Percentiles rank a stretch among this genome's conserved stretches.
These are phyloP conservation scores for Neurospora tetraspora DNA, from an alignment of 495 filamentous ascomycete species.

Conservation along the genomic window DNA sequence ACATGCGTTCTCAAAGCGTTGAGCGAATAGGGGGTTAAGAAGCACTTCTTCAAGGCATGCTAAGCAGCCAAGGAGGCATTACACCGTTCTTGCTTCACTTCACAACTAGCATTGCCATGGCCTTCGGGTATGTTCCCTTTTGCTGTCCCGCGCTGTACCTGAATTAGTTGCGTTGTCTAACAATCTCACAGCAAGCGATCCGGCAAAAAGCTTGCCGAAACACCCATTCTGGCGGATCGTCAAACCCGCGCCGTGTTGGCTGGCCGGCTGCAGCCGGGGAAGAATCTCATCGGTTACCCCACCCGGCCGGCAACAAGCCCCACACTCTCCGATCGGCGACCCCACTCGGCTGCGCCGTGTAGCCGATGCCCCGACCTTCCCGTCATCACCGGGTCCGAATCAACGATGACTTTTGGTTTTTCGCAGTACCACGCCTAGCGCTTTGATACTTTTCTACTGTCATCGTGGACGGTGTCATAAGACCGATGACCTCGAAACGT, in stretches of 20 bases:
- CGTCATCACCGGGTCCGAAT: neutral
- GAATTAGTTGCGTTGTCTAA: neutral
- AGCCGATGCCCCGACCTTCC: neutral
- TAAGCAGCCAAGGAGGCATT: neutral
- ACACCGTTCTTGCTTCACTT: neutral
- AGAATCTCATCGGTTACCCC: neutral
- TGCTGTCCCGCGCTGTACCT: neutral
- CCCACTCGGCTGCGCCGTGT: neutral
- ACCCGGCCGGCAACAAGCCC: neutral
- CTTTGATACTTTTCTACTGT: neutral
- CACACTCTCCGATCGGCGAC: neutral
- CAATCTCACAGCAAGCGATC: neutral
- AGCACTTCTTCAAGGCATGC: neutral
- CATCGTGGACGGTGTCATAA: neutral
- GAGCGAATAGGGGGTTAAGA: neutral
- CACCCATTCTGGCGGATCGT: neutral
- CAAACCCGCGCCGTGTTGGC: neutral
- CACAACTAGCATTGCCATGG: neutral
- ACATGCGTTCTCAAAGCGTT: neutral
- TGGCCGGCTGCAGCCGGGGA: neutral
- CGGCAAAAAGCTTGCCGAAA: neutral
- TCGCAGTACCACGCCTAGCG: neutral
- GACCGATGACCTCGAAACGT: neutral
- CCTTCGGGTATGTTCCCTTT: neutral
- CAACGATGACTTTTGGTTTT: neutral